Evolutionary conservation across 1,139 yeast genomes (phyloP), one percentile per base, ranked within the genome.

Genomic region (Hemisphaericaspora subhashii): DNA sequence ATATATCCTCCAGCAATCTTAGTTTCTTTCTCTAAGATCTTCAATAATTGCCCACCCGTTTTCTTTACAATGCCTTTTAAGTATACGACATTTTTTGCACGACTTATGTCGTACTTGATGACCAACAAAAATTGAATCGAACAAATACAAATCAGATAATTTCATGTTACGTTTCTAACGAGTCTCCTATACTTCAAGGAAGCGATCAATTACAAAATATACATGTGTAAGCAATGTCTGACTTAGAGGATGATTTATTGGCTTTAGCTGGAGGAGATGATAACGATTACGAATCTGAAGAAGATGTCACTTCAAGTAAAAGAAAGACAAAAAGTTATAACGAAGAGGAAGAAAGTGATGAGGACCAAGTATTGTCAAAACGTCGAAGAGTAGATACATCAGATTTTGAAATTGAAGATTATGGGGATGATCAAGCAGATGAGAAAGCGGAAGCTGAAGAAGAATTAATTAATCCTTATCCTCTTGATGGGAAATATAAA

Each of bases 401-500:
- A 18, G 49, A 52, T 34, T 55, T 46, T 35, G 61, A 47, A n/a
- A 71, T 58, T 3, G 71, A 58, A 14, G 72, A 63, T 3, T 73
- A 63, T 1, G 77, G 67, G 22, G 64, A 58, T 7, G 63, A 59
- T 17, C 57, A 48, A 4, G 56, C 47, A 1, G 57, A 50, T 1
- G 61, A 53, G 3, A 62, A 52, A 1, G 60, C 51, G 2, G 58
- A 51, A 4, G 58, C 47, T 2, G 61, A 49, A 8, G 58, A 52
- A 7, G 68, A 68, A 38, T 75, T 84, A 50, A 58, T 66, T 27
- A 77, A 74, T 51, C 98, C 98, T 6, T 92, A 90, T 59, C 98
- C 98, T 2, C 65, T 92, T 42, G 97, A 89, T 57, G 96, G 96
- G 12, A 88, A 88, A 55, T 92, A 83, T 67, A 86, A 81, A 54